phyloP scores from a whole-genome alignment of 129 eudicot species.

The Lactuca saligna region DNA sequence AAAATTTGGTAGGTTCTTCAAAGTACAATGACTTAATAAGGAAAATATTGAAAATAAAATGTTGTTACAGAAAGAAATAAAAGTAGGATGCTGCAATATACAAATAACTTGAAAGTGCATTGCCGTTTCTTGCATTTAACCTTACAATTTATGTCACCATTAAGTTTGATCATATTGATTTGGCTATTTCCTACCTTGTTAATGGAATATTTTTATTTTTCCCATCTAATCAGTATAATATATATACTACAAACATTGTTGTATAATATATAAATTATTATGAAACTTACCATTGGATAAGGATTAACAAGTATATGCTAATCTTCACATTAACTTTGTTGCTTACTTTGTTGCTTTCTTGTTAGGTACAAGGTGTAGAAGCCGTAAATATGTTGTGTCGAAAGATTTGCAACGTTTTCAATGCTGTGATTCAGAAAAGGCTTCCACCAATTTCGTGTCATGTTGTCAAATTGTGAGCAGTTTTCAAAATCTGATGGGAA shows the following conservation, averaged over 20 bases:
- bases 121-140: not conserved
- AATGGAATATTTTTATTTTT: not conserved
- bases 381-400: not conserved
- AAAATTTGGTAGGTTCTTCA: not conserved
- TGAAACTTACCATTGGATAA: conserved; percentile 13
- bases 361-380: conserved; percentile 18
- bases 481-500: not conserved
- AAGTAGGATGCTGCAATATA: too few species aligned
- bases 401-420: not conserved
- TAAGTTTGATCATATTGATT: conserved; percentile 1
- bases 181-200: conserved; percentile 4
- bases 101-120: not conserved
- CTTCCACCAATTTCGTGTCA: not conserved
- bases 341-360: conserved; percentile 9
- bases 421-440: not conserved
- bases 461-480: not conserved
- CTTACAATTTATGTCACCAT: not conserved
- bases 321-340: conserved; percentile 2
- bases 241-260: too few species aligned
- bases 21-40: too few species aligned
- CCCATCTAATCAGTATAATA: too few species aligned
- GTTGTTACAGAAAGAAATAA: too few species aligned
- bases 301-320: not conserved
- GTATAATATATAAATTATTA: not conserved
- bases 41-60: too few species aligned